Evolutionary conservation across 78 protist species (phyloP), one percentile per base, ranked within the genome.

Genomic region (Cavenderia fasciculata): DNA sequence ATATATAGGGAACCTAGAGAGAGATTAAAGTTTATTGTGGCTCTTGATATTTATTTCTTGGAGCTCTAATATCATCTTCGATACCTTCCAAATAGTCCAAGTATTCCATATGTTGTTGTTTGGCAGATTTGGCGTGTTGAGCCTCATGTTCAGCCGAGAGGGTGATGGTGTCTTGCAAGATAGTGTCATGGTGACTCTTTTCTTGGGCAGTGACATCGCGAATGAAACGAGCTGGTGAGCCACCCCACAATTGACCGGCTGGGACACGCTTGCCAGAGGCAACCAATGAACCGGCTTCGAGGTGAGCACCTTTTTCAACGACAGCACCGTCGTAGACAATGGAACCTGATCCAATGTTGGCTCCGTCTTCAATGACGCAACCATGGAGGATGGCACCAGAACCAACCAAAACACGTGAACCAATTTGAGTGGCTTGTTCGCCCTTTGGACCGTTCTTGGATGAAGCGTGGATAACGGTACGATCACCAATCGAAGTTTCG

Each of bases 361-460:
- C 49, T 12, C 56, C 89, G 47, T 66, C 89, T 31, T 68, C 76
- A 29, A 82, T 68, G 25, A 16, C 33, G 43, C 69, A 57, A 4
- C 72, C 89, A 21, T 82, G 89, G 27, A 82, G 16, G 36, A 82
- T 82, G 25, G 89, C 34, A 44, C 89, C 89, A 68, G 89, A 77
- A 5, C 89, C 89, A 31, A 82, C 68, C 47, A 56, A 82, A 6
- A 82, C 89, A 41, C 62, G 71, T n/a, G 65, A 33, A 43, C 89
- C 89, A 56, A 82, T 52, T 23, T 36, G 19, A 11, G 89, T 82
- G 34, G 89, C 51, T 43, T 61, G 65, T 44, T 65, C 61, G 31
- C 89, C 89, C 36, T 52, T 25, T 65, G 89, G 89, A 12, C 89
- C 89, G 47, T 63, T 63, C 8, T 33, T 25, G 18, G 59, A 44